Conservation (phyloP, 306 rosid genomes). For the Hippophae gyantsensis region DNA sequence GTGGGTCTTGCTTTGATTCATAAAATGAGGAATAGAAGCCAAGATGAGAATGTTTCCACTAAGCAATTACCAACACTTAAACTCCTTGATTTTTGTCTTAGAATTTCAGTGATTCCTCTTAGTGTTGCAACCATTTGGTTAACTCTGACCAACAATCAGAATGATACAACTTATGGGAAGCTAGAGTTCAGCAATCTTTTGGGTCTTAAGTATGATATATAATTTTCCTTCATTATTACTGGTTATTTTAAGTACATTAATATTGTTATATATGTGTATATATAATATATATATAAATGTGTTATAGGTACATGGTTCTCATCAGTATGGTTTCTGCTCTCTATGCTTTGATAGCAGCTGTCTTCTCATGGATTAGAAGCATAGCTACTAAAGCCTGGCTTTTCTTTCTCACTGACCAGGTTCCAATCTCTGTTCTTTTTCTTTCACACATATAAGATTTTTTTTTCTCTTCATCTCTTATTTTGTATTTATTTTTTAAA, state of each 20-base stretch:
- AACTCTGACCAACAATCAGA: slow-evolving; percentile 58
- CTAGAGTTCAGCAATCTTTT: slow-evolving; percentile 41
- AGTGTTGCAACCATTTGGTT: slow-evolving; percentile 61
- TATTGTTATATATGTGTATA: background rate
- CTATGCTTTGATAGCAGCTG: slow-evolving; percentile 53
- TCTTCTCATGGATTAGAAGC: slow-evolving; percentile 42
- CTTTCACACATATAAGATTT: background rate
- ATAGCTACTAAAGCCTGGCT: slow-evolving; percentile 57
- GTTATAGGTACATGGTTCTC: slow-evolving; percentile 62
- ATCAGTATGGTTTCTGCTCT: slow-evolving; percentile 53
- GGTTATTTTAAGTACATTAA: background rate
- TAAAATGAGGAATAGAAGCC: slow-evolving; percentile 24
- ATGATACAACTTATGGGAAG: slow-evolving; percentile 49
- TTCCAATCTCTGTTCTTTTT: slow-evolving; percentile 6
- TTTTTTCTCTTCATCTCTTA: too few species aligned
- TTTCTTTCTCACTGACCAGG: slow-evolving; percentile 87
- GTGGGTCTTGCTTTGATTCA: slow-evolving; percentile 1
- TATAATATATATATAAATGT: too few species aligned
- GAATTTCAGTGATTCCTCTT: slow-evolving; percentile 55
- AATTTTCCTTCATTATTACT: background rate
- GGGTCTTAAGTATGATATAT: slow-evolving; percentile 58
- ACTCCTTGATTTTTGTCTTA: slow-evolving; percentile 44
- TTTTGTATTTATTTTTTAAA: too few species aligned
- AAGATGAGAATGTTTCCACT: slow-evolving; percentile 14
- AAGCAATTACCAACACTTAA: slow-evolving; percentile 30